A percentile compares a stretch with the other conserved stretches of the same genome.
Conservation (phyloP, 2,329 filamentous ascomycete genomes). For the Verticillium tricorpus region DNA sequence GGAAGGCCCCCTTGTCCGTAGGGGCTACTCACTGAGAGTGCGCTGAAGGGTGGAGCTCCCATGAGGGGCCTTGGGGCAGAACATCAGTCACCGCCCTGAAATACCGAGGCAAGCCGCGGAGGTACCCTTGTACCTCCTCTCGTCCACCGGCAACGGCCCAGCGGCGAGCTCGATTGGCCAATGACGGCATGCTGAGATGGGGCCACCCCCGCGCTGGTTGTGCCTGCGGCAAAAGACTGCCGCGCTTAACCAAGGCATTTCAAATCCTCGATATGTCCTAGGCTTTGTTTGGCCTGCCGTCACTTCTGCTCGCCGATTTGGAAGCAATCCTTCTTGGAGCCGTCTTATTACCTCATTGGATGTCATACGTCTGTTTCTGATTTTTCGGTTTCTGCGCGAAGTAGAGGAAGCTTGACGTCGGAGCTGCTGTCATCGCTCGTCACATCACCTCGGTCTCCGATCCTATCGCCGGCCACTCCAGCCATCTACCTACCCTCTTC, state of each 20-base stretch:
- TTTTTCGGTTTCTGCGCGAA: not conserved
- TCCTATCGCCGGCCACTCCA: not conserved
- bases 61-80: not conserved
- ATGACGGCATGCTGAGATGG: constrained; percentile 1
- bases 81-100: not conserved
- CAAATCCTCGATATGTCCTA: not conserved
- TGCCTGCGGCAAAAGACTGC: constrained; percentile 20
- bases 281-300: not conserved
- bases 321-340: not conserved
- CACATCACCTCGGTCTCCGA: constrained; percentile 12
- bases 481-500: not conserved
- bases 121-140: not conserved
- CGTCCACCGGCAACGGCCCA: constrained; percentile 2
- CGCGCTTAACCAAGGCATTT: constrained; percentile 21
- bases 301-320: not conserved
- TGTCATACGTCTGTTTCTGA: not conserved
- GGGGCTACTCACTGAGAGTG: not conserved
- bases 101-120: constrained; percentile 14
- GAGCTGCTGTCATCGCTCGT: not conserved
- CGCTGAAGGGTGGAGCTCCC: not conserved
- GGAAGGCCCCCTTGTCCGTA: not conserved
- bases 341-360: not conserved
- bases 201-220: constrained; percentile 14
- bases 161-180: constrained; percentile 10
- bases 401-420: not conserved